Conservation (phyloP, 805 yeast species). For the Barnettozyma populi region DNA sequence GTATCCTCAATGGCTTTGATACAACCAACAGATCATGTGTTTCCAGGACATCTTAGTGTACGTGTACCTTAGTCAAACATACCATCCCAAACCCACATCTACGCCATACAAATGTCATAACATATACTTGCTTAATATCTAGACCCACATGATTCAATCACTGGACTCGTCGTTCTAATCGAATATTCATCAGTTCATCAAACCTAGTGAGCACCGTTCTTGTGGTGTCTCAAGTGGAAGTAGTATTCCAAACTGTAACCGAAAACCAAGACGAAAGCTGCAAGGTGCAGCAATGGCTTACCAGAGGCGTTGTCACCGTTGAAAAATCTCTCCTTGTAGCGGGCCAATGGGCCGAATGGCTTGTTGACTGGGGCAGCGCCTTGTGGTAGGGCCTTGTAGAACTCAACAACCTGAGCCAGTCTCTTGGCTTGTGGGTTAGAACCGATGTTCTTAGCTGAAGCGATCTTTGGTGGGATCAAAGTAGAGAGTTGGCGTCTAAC, state of each 20-base stretch:
- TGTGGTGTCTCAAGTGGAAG: slow-evolving; percentile 73
- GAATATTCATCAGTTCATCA: slow-evolving; percentile 7
- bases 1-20: too few relatives aligned
- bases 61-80: neutral
- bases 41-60: neutral
- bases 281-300: slow-evolving; percentile 75
- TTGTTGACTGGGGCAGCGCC: slow-evolving; percentile 78
- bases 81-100: neutral
- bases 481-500: slow-evolving; percentile 91
- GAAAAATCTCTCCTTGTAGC: slow-evolving; percentile 82
- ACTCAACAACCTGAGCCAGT: slow-evolving; percentile 89
- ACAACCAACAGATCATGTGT: too few relatives aligned
- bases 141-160: slow-evolving; percentile 5
- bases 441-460: slow-evolving; percentile 92
- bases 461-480: slow-evolving; percentile 97
- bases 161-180: neutral
- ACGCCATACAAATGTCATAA: neutral
- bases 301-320: slow-evolving; percentile 82
- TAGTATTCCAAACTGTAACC: slow-evolving; percentile 94
- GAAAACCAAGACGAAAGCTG: slow-evolving; percentile 57
- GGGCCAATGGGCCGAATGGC: slow-evolving; percentile 63
- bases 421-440: slow-evolving; percentile 96
- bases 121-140: slow-evolving; percentile 2
- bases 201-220: slow-evolving; percentile 35
- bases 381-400: slow-evolving; percentile 94